Conservation (phyloP, 768 basidiomycete genomes). For the Holtermannia corniformis region DNA sequence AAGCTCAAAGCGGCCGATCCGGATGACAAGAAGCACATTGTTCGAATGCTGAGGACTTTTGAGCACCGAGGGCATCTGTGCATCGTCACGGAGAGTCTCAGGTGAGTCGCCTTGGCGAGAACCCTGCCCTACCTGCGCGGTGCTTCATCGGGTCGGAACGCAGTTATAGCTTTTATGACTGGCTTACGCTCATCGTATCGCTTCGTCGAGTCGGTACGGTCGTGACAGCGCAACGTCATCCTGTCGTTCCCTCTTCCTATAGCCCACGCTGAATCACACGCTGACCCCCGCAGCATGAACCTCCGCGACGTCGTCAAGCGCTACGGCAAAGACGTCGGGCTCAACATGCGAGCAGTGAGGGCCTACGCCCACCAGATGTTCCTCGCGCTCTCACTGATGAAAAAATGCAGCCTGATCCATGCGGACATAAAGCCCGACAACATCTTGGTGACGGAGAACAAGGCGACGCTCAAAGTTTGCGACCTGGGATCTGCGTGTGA, state of each 20-base stretch:
- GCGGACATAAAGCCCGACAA: conserved; percentile 99
- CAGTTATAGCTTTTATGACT: neutral
- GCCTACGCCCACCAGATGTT: conserved; percentile 98
- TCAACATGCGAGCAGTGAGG: conserved; percentile 93
- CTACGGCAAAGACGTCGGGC: conserved; percentile 93
- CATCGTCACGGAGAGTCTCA: conserved; percentile 86
- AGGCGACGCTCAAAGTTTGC: conserved; percentile 85
- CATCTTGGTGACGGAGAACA: conserved; percentile 82
- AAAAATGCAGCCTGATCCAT: conserved; percentile 89
- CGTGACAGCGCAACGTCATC: neutral
- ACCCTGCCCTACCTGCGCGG: neutral
- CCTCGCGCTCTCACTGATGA: conserved; percentile 69
- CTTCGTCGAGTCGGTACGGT: neutral
- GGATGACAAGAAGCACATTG: conserved; percentile 92
- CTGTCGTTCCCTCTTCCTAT: neutral
- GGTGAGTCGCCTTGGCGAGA: conserved; percentile 47
- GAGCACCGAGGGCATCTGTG: conserved; percentile 96
- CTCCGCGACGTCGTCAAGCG: conserved; percentile 94
- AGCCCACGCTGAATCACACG: neutral
- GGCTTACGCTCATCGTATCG: neutral
- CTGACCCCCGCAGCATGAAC: conserved; percentile 66
- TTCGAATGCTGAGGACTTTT: conserved; percentile 86
- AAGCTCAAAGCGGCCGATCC: conserved; percentile 82
- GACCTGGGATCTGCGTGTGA: conserved; percentile 97
- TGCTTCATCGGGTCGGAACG: neutral